Evolutionary conservation across 2,329 filamentous ascomycete genomes (phyloP).

Genomic region (Lachnellula arida): DNA sequence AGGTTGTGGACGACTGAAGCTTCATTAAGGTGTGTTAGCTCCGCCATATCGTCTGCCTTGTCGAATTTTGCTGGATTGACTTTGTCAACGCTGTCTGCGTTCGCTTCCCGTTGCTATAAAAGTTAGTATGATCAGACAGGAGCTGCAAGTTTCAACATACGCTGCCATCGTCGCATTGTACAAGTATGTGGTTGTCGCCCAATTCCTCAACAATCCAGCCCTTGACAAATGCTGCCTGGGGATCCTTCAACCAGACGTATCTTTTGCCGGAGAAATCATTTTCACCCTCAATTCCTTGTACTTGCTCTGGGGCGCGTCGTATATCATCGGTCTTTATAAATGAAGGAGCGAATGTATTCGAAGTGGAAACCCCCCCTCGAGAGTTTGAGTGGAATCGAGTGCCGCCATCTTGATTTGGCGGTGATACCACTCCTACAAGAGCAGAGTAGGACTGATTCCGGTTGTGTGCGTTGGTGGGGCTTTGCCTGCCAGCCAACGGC

Average conservation of each 20-base stretch:
- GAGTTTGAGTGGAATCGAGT: constrained; percentile 55
- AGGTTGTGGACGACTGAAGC: constrained; percentile 97
- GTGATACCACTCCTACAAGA: constrained; percentile 36
- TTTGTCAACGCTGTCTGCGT: constrained; percentile 87
- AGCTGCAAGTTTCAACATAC: constrained; percentile 46
- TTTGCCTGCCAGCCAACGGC: constrained; percentile 32
- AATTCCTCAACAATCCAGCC: constrained; percentile 88
- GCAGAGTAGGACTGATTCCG: constrained; percentile 65
- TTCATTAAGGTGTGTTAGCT: constrained; percentile 96
- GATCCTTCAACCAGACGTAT: constrained; percentile 95
- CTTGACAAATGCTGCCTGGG: constrained; percentile 81
- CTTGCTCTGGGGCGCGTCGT: constrained; percentile 50
- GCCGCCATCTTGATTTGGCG: constrained; percentile 19
- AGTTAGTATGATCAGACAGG: constrained; percentile 11
- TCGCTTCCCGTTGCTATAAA: constrained; percentile 77
- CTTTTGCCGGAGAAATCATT: constrained; percentile 98
- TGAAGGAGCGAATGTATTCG: constrained; percentile 86
- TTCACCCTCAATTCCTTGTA: constrained; percentile 83
- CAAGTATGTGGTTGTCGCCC: constrained; percentile 62
- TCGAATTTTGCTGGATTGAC: constrained; percentile 99
- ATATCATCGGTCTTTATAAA: constrained; percentile 90
- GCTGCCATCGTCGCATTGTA: constrained; percentile 90
- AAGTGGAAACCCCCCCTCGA: constrained; percentile 56
- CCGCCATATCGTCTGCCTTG: constrained; percentile 98
- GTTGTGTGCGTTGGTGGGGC: constrained; percentile 45